phyloP scores from a whole-genome alignment of 2,329 filamentous ascomycete genomes.

The Davidsoniella australis region DNA sequence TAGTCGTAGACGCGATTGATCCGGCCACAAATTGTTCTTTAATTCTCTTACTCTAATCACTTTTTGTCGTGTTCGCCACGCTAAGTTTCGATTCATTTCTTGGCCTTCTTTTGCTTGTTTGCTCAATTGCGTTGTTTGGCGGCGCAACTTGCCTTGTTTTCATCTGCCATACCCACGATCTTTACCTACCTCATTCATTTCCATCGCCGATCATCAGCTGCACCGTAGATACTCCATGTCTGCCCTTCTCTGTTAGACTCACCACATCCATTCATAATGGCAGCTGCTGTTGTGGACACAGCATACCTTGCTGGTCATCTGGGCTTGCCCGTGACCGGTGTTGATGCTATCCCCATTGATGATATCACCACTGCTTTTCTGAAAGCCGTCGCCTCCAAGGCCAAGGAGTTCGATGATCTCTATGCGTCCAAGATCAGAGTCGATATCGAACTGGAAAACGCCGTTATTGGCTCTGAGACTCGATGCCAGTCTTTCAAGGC shows the following conservation, averaged over 20 bases:
- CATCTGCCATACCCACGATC: background rate
- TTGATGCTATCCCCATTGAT: conserved; percentile 43
- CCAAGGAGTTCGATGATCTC: conserved; percentile 64
- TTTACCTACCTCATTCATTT: background rate
- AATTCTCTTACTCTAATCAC: conserved; percentile 1
- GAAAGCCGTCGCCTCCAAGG: conserved; percentile 57
- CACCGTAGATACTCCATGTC: conserved; percentile 4
- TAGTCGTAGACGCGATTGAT: too few relatives aligned
- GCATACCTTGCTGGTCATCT: conserved; percentile 58
- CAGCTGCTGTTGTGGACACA: conserved; percentile 41
- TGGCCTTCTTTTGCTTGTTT: conserved; percentile 6
- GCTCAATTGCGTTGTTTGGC: conserved; percentile 1
- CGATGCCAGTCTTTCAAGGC: conserved; percentile 68
- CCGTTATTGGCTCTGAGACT: conserved; percentile 65
- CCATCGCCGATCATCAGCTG: background rate
- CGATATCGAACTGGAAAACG: conserved; percentile 87
- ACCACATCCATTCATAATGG: conserved; percentile 20
- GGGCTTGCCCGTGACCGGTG: conserved; percentile 45
- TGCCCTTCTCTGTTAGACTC: background rate
- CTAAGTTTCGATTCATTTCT: too few relatives aligned
- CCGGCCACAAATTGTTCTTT: background rate
- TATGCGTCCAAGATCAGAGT: conserved; percentile 76
- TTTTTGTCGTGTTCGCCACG: background rate
- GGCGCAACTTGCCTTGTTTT: background rate
- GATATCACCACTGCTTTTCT: conserved; percentile 67